A percentile compares a stretch with the other conserved stretches of the same genome.
Conservation (phyloP, 352 stramenopile species). For the Peronospora tabacina region DNA sequence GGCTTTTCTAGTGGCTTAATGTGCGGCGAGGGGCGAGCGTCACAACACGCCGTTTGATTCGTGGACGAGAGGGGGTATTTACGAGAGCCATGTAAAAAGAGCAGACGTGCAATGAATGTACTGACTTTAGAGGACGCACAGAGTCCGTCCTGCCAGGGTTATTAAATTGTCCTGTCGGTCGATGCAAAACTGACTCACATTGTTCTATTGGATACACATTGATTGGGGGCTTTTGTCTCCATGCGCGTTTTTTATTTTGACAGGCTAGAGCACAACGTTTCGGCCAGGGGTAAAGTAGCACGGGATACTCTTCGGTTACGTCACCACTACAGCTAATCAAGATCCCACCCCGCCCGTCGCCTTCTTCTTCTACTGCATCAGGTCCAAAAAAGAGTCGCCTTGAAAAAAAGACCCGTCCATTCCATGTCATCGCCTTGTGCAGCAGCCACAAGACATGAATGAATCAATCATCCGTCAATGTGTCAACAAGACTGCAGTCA, state of each 20-base stretch:
- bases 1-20: slow-evolving; percentile 11
- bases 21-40: slow-evolving; percentile 12
- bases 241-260: no score
- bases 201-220: no score
- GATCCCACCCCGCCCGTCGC: slow-evolving; percentile 5
- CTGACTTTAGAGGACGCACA: no score
- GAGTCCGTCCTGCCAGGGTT: no score
- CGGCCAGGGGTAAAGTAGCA: no score
- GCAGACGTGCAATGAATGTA: not conserved
- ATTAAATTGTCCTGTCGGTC: no score
- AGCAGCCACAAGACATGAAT: not conserved
- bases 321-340: slow-evolving; percentile 1
- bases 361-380: no score
- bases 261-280: no score
- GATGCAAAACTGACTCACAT: no score
- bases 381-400: not conserved
- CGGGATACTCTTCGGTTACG: no score
- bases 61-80: slow-evolving; percentile 13
- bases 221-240: no score
- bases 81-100: slow-evolving; percentile 9
- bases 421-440: not conserved
- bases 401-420: not conserved
- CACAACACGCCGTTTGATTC: slow-evolving; percentile 10
- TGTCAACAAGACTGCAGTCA: slow-evolving; percentile 5
- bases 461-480: no score